Evolutionary conservation across 306 rosid genomes (phyloP).

Genomic region (Pachyrhizus erosus): DNA sequence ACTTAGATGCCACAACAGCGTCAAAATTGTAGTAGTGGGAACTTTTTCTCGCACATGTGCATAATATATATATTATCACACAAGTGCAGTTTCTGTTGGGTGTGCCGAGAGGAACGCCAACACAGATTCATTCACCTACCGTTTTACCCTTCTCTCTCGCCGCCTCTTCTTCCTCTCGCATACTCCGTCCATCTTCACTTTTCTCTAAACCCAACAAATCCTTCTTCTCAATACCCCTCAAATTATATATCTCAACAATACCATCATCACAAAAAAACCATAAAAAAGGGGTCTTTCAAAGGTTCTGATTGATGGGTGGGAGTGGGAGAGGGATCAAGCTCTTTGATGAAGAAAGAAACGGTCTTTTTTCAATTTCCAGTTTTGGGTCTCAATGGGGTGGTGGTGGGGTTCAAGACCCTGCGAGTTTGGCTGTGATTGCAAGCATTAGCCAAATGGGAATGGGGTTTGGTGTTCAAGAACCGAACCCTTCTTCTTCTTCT

Average conservation of each 20-base stretch:
- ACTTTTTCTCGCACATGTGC: neutral
- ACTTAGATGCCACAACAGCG: neutral
- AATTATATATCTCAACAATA: no score
- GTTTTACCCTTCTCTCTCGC: neutral
- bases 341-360: conserved; percentile 57
- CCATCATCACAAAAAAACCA: neutral
- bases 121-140: conserved; percentile 51
- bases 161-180: conserved; percentile 34
- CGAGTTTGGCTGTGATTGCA: conserved; percentile 62
- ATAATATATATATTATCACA: neutral
- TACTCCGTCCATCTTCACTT: conserved; percentile 8
- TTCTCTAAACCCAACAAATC: neutral
- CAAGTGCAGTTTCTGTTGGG: neutral
- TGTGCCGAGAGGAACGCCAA: neutral
- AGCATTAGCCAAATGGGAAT: conserved; percentile 82
- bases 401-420: conserved; percentile 34
- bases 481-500: conserved; percentile 42
- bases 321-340: conserved; percentile 55
- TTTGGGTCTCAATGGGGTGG: conserved; percentile 71
- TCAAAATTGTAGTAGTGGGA: neutral
- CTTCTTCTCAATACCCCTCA: neutral
- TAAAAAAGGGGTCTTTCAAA: neutral
- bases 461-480: conserved; percentile 66
- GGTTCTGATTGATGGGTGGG: conserved; percentile 70
- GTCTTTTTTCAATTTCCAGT: conserved; percentile 63